Percentiles rank a stretch among this genome's conserved stretches.
These are phyloP conservation scores for Tricholoma saponaceum DNA, from an alignment of 768 basidiomycete genomes.

Conservation along the genomic window DNA sequence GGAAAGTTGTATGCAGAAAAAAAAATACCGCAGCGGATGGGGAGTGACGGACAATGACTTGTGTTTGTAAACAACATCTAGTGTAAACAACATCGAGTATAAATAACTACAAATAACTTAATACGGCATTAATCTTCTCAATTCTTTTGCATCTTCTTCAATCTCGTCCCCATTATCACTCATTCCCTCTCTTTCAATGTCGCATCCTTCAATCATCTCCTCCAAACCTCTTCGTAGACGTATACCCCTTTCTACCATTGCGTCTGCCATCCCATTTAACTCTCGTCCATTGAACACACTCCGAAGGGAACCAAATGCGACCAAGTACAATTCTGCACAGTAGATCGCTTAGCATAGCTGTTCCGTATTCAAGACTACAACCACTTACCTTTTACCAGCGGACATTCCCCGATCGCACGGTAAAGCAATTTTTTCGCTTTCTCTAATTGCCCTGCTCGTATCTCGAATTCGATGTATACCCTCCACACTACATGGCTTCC, in stretches of 20 bases:
- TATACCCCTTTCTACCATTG: constrained; percentile 74
- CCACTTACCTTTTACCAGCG: constrained; percentile 64
- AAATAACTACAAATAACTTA: constrained; percentile 19
- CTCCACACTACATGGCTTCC: constrained; percentile 69
- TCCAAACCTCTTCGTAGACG: constrained; percentile 62
- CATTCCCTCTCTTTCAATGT: constrained; percentile 28
- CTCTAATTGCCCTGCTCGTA: constrained; percentile 51
- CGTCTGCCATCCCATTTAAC: constrained; percentile 57
- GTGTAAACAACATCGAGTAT: neutral
- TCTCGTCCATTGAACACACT: constrained; percentile 56
- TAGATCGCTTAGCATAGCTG: neutral
- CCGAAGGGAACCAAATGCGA: constrained; percentile 73
- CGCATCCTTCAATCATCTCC: constrained; percentile 45
- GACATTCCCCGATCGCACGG: constrained; percentile 71
- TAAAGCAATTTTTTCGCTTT: constrained; percentile 71
- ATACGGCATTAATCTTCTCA: constrained; percentile 62
- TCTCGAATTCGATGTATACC: constrained; percentile 74
- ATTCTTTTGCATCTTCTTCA: constrained; percentile 53
- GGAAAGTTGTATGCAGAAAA: neutral
- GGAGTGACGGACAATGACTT: constrained; percentile 17
- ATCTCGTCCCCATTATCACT: constrained; percentile 47
- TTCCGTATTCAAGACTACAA: neutral
- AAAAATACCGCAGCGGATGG: neutral
- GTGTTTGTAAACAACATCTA: constrained; percentile 22
- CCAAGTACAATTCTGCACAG: constrained; percentile 62